Conservation (phyloP, 1,139 yeast genomes). For the Hansenula lynferdii region DNA sequence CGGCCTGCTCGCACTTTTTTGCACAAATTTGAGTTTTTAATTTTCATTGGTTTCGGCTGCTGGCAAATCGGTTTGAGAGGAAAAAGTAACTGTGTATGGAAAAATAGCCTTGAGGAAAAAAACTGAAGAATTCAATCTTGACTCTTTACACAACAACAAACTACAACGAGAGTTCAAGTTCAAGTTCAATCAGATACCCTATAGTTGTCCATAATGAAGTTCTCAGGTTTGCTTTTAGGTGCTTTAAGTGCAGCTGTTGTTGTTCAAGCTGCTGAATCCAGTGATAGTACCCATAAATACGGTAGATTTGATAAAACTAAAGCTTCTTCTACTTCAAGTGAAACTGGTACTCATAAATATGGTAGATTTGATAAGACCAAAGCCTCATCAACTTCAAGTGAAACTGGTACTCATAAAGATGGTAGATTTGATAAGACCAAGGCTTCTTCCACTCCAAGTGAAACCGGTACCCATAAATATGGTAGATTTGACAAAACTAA, state of each 20-base stretch:
- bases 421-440: slow-evolving; percentile 39
- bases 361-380: slow-evolving; percentile 51
- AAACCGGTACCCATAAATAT: slow-evolving; percentile 38
- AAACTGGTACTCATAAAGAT: slow-evolving; percentile 34
- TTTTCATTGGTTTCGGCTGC: neutral
- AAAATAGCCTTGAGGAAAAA: neutral
- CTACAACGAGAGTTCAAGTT: too few species aligned
- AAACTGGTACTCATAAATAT: slow-evolving; percentile 38
- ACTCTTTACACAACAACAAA: neutral
- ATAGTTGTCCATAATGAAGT: slow-evolving; percentile 28
- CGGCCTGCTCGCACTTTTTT: too few species aligned
- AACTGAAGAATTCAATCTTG: neutral
- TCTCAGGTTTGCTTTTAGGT: slow-evolving; percentile 27
- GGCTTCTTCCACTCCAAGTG: slow-evolving; percentile 27
- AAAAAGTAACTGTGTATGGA: neutral
- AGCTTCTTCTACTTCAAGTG: slow-evolving; percentile 27
- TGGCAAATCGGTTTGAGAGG: neutral
- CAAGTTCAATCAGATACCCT: too few species aligned
- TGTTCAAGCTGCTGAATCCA: slow-evolving; percentile 17
- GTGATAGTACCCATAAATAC: slow-evolving; percentile 34
- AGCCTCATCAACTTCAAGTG: slow-evolving; percentile 29
- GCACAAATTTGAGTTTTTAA: too few species aligned
- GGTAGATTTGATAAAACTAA: slow-evolving; percentile 42
- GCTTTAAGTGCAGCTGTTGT: slow-evolving; percentile 15
- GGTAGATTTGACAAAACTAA: slow-evolving; percentile 43